A percentile compares a stretch with the other conserved stretches of the same genome.
These are phyloP conservation scores for Fusarium proliferatum DNA, from an alignment of 2,329 filamentous ascomycete genomes.

Conservation along the genomic window DNA sequence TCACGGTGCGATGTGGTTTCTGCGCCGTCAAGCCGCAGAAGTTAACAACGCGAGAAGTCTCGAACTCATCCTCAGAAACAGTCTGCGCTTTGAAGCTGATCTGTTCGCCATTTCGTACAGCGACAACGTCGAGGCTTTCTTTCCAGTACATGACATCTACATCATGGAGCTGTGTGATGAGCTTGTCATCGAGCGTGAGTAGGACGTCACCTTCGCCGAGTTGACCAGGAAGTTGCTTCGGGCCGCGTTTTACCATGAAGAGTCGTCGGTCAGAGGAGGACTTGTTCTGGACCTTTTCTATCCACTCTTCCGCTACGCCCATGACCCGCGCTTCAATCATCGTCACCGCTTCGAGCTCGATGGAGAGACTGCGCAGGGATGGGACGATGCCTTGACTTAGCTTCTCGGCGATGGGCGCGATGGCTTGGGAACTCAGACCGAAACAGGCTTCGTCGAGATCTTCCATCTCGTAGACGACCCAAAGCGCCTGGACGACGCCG, in stretches of 20 bases:
- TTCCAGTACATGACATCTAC: constrained; percentile 97
- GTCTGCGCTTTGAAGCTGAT: constrained; percentile 82
- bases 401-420: constrained; percentile 87
- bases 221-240: constrained; percentile 61
- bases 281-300: constrained; percentile 88
- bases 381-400: constrained; percentile 83
- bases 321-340: constrained; percentile 97
- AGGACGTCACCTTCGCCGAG: constrained; percentile 92
- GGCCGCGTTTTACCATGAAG: constrained; percentile 95
- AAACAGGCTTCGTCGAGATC: constrained; percentile 56
- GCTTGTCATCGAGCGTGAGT: constrained; percentile 86
- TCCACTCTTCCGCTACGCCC: constrained; percentile 97
- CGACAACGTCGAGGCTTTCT: constrained; percentile 81
- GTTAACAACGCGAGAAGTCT: constrained; percentile 89
- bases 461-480: constrained; percentile 78
- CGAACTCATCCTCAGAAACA: constrained; percentile 86
- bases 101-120: constrained; percentile 88
- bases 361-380: constrained; percentile 87
- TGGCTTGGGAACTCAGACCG: constrained; percentile 85
- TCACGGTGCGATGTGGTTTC: constrained; percentile 91
- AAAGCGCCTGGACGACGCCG: constrained; percentile 91
- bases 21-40: constrained; percentile 97
- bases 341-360: constrained; percentile 93
- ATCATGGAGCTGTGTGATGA: constrained; percentile 92
- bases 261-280: constrained; percentile 91